Evolutionary conservation across 441 rosid genomes (phyloP).

Genomic region (Adansonia madagascariensis): DNA sequence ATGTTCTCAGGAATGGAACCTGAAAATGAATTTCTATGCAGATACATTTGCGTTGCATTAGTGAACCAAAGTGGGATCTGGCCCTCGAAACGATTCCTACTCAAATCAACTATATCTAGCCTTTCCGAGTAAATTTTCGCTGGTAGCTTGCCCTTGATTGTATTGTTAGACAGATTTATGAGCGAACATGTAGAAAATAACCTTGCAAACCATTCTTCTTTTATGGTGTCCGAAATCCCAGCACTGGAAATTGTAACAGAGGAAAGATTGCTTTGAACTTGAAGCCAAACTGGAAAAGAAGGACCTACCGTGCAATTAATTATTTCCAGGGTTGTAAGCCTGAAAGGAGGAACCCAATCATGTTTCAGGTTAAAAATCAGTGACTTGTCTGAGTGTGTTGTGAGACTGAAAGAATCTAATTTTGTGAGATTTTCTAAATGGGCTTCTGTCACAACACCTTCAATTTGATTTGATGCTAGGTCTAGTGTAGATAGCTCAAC

Average conservation of each 20-base stretch:
- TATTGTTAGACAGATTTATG: not conserved
- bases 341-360: constrained; percentile 9
- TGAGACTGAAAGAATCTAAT: not conserved
- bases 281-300: constrained; percentile 19
- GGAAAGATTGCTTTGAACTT: constrained; percentile 1
- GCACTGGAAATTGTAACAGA: not conserved
- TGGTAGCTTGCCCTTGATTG: not conserved
- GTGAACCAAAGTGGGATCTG: not conserved
- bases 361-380: not conserved
- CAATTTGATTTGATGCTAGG: not conserved
- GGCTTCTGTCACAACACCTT: constrained; percentile 12
- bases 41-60: not conserved
- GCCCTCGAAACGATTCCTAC: not conserved
- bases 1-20: constrained; percentile 7
- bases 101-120: not conserved
- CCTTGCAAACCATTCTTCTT: constrained; percentile 18
- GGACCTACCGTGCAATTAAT: not conserved
- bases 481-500: not conserved
- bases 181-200: not conserved
- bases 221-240: constrained; percentile 11
- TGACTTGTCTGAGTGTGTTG: not conserved
- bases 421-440: constrained; percentile 6
- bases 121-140: not conserved
- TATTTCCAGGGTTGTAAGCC: not conserved
- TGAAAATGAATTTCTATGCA: constrained; percentile 1